Evolutionary conservation across 768 basidiomycete species (phyloP).

Genomic region (Daedaleopsis nitida): DNA sequence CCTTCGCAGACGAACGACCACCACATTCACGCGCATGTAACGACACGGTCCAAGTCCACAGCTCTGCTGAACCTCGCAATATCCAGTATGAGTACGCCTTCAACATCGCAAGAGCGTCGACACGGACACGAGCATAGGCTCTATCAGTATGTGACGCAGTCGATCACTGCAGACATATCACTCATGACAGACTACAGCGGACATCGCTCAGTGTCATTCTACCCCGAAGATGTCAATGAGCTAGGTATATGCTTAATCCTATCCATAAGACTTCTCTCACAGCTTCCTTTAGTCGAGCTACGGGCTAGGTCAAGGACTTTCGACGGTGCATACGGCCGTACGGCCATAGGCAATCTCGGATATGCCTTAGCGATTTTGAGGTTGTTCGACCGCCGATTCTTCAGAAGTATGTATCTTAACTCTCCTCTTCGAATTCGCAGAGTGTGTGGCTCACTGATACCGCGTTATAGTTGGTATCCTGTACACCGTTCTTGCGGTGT

Average conservation of each 20-base stretch:
- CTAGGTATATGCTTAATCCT: constrained; percentile 22
- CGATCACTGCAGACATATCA: not conserved
- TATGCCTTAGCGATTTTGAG: constrained; percentile 75
- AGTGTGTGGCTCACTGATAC: not conserved
- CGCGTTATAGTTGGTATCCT: constrained; percentile 53
- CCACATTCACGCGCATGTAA: not conserved
- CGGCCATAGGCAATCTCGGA: constrained; percentile 72
- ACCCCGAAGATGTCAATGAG: constrained; percentile 36
- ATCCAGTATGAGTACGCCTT: no score
- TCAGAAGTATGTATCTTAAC: constrained; percentile 54
- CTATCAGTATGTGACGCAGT: constrained; percentile 1
- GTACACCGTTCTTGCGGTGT: constrained; percentile 60
- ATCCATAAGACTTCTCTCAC: not conserved
- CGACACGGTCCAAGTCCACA: no score
- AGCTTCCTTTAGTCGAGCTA: constrained; percentile 54
- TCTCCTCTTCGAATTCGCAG: not conserved
- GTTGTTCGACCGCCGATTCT: constrained; percentile 77
- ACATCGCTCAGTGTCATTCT: constrained; percentile 35
- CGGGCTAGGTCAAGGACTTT: constrained; percentile 83
- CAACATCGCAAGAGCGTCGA: no score
- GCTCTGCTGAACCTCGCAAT: no score
- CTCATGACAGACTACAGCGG: constrained; percentile 24
- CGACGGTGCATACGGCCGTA: constrained; percentile 79
- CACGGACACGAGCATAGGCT: not conserved
- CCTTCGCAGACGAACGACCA: not conserved